Base-by-base conservation (phyloP, 306 rosid genomes). In the Casuarina glauca region DNA sequence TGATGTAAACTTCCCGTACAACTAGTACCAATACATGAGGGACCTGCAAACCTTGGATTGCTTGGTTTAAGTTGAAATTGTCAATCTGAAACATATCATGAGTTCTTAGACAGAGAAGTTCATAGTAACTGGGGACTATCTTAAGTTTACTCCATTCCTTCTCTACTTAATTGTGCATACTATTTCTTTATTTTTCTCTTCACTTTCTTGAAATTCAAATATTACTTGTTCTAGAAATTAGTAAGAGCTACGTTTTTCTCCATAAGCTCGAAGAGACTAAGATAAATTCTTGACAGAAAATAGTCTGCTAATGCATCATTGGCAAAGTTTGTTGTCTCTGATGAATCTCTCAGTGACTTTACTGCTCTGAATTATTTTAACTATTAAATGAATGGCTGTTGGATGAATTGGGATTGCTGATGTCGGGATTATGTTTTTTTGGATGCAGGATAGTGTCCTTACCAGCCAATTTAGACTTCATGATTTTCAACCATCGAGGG, bases 401-500 rank as follows among this genome's bases (percentile, higher is more conserved):
- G 15, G 11, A 43, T 64, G 16, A 44, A 44, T 36, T 32, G 68
- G 71, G 55, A 78, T 46, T 12, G 39, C 9, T 82, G 69, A 85
- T 38, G 53, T 75, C 44, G 19, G 9, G 2, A 50, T 53, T 85
- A 55, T 84, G 50, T 76, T 72, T 80, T 73, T 19, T 74, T 84
- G 64, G 75, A 67, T 84, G 86, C 90, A 91, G 97, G 89, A 87
- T 90, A 48, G 96, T 91, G 77, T 89, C 89, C 79, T 87, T 91
- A 74, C 96, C 94, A 15, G 88, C 73, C 79, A 93, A 89, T 85
- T 64, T 80, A 69, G 98, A 93, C 86, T 93, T 93, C 72, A 90
- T 91, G 93, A 85, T 85, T 84, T 93, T 93, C 88, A 93, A 93
- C 87, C 98, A 91, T 74, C 88, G 98, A 57, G 96, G 96, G 82